Percentiles rank a stretch among this genome's conserved stretches.
These are phyloP conservation scores for Elongisporangium anandrum DNA, from an alignment of 352 stramenopile genomes.

Conservation along the genomic window DNA sequence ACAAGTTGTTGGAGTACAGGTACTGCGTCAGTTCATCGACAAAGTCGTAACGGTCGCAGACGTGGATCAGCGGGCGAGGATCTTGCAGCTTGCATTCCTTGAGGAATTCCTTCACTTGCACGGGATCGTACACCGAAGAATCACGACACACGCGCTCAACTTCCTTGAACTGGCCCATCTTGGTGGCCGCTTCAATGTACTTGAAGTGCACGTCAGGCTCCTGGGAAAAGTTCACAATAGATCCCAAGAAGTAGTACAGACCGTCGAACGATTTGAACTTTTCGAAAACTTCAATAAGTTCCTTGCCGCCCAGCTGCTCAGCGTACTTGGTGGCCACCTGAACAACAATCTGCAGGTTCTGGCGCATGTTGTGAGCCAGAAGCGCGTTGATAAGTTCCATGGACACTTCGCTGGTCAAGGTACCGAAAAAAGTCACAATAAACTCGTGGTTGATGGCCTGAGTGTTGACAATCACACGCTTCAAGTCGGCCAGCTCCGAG, in stretches of 20 bases:
- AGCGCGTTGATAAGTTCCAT: slow-evolving; percentile 99
- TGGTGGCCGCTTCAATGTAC: slow-evolving; percentile 99
- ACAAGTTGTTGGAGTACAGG: slow-evolving; percentile 99
- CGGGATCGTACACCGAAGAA: slow-evolving; percentile 98
- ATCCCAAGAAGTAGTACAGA: slow-evolving; percentile 98
- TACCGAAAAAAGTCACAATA: slow-evolving; percentile 99
- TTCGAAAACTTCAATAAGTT: slow-evolving; percentile 99
- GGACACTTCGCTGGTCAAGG: slow-evolving; percentile 95
- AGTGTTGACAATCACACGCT: slow-evolving; percentile 92
- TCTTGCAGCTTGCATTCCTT: slow-evolving; percentile 99
- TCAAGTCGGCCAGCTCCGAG: slow-evolving; percentile 97
- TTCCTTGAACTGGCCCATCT: slow-evolving; percentile 99
- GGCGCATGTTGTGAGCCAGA: slow-evolving; percentile 95
- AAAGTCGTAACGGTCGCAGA: slow-evolving; percentile 99
- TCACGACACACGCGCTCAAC: slow-evolving; percentile 99
- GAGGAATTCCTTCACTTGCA: slow-evolving; percentile 99
- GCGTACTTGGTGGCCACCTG: slow-evolving; percentile 96
- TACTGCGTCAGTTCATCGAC: slow-evolving; percentile 99
- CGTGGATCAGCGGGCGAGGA: slow-evolving; percentile 98
- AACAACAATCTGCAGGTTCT: slow-evolving; percentile 99
- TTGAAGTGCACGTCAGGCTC: slow-evolving; percentile 99
- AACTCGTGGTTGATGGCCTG: slow-evolving; percentile 96
- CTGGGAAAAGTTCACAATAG: slow-evolving; percentile 98
- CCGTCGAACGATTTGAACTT: slow-evolving; percentile 98
- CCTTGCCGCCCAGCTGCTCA: slow-evolving; percentile 90